These are phyloP conservation scores for Fusarium irregulare DNA, from an alignment of 2,329 filamentous ascomycete species.

Conservation along the genomic window DNA sequence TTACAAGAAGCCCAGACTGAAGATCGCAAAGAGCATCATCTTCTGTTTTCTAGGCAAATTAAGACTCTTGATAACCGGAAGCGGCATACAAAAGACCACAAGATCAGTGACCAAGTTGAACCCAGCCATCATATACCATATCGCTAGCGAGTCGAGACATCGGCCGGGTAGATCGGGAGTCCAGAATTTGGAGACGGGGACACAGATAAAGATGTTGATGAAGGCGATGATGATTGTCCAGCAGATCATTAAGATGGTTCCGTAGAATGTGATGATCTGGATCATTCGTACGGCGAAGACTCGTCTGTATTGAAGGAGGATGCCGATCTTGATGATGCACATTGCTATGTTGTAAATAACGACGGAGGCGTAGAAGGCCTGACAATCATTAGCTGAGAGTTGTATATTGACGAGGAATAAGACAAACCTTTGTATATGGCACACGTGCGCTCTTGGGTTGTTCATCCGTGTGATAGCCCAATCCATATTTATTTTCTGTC, in stretches of 20 bases:
- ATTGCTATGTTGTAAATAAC: constrained; percentile 24
- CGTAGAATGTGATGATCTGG: constrained; percentile 2
- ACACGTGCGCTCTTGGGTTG: constrained; percentile 5
- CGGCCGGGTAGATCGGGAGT: not conserved
- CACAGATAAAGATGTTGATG: constrained; percentile 15
- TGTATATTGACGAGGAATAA: too few relatives aligned
- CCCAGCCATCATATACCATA: constrained; percentile 30
- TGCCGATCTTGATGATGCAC: constrained; percentile 22
- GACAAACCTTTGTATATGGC: constrained; percentile 30
- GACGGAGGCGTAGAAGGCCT: constrained; percentile 24
- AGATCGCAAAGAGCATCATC: constrained; percentile 14
- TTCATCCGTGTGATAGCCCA: constrained; percentile 24
- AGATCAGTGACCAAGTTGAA: constrained; percentile 23
- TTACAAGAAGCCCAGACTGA: constrained; percentile 17
- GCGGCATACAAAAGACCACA: constrained; percentile 9
- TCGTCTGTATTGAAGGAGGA: constrained; percentile 24
- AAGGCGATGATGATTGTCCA: constrained; percentile 23
- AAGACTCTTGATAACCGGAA: constrained; percentile 17
- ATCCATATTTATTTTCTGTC: constrained; percentile 21
- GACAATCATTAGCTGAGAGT: too few relatives aligned
- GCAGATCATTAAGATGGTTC: not conserved
- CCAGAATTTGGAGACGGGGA: constrained; percentile 29
- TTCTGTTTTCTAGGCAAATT: constrained; percentile 22
- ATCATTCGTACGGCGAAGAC: constrained; percentile 15
- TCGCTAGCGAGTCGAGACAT: not conserved